These are phyloP conservation scores for Globisporangium yorkense DNA, from an alignment of 352 stramenopile species.

Conservation along the genomic window DNA sequence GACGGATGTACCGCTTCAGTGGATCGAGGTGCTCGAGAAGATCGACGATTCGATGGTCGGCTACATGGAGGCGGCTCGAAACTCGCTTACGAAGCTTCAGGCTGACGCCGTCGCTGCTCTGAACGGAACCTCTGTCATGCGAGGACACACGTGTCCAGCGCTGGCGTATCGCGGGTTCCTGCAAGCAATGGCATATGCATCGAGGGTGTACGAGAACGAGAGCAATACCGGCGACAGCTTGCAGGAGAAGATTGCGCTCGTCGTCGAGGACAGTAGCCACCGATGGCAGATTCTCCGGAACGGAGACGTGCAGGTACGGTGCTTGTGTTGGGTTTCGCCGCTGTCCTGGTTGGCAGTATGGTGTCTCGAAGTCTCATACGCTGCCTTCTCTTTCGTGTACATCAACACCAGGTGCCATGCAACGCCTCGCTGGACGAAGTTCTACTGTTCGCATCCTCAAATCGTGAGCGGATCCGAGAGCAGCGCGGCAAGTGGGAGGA, in stretches of 20 bases:
- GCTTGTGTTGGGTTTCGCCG: neutral
- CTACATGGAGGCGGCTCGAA: constrained; percentile 36
- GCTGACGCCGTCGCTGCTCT: constrained; percentile 27
- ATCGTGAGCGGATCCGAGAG: constrained; percentile 20
- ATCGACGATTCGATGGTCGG: constrained; percentile 40
- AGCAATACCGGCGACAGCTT: constrained; percentile 12
- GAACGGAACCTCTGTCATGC: constrained; percentile 22
- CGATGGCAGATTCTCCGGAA: constrained; percentile 38
- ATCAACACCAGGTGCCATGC: constrained; percentile 12
- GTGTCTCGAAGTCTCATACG: neutral
- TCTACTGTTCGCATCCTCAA: constrained; percentile 15
- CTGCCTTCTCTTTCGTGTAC: neutral
- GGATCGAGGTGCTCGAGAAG: constrained; percentile 51
- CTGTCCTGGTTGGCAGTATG: neutral
- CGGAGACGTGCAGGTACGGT: constrained; percentile 26
- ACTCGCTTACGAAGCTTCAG: constrained; percentile 28
- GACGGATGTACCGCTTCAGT: constrained; percentile 56
- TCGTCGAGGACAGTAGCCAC: constrained; percentile 37
- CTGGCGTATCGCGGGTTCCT: constrained; percentile 48
- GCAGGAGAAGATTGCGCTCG: constrained; percentile 29
- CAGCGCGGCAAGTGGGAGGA: constrained; percentile 20
- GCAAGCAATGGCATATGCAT: constrained; percentile 22
- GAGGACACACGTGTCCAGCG: constrained; percentile 46
- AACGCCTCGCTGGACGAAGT: constrained; percentile 23
- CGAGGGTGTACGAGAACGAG: neutral